Evolutionary conservation across 495 filamentous ascomycete species (phyloP), one percentile per base, ranked within the genome.

Genomic region (Penicillium canariense): DNA sequence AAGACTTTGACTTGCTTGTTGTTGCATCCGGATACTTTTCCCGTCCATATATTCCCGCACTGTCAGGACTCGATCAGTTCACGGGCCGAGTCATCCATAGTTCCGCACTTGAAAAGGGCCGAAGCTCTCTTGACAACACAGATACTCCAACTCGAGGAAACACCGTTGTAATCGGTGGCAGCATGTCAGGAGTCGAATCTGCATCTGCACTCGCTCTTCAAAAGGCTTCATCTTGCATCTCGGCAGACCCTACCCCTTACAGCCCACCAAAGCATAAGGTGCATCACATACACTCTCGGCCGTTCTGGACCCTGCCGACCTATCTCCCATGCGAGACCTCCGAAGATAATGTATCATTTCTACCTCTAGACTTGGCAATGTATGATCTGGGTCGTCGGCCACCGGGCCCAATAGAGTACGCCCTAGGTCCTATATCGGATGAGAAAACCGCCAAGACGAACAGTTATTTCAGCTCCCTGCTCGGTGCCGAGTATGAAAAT

Each of bases 131-230:
- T 6, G 26, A 55, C 1, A 55, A 59, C 26, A 42, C 20, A 8
- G 36, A 39, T 2, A 30, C 52, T 9, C 52, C 31, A 0, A 68
- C 58, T 14, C 67, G 67, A 0, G 77, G 81, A n/a, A 88, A 86
- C 59, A 81, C 95, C 44, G 77, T 92, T 3, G 79, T 96, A 12
- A 78, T 93, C 8, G 91, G 91, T 4, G 90, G 90, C 2, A 87
- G 88, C 51, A 90, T 95, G 80, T 93, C 88, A 15, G 89, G 89
- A 0, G 80, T 84, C 8, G 91, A 96, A 72, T 82, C 85, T 35
- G 88, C 88, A 6, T 83, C 85, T 18, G 81, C 84, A 4, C 76
- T 91, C 30, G 90, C 89, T 12, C 74, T 85, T 15, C 82, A 88
- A 45, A 66, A 90, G 3, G 90, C 88, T 1, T 83, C 84, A 18